Evolutionary conservation across 441 rosid species (phyloP), one percentile per base, ranked within the genome.

Genomic region (Adansonia rubrostipa): DNA sequence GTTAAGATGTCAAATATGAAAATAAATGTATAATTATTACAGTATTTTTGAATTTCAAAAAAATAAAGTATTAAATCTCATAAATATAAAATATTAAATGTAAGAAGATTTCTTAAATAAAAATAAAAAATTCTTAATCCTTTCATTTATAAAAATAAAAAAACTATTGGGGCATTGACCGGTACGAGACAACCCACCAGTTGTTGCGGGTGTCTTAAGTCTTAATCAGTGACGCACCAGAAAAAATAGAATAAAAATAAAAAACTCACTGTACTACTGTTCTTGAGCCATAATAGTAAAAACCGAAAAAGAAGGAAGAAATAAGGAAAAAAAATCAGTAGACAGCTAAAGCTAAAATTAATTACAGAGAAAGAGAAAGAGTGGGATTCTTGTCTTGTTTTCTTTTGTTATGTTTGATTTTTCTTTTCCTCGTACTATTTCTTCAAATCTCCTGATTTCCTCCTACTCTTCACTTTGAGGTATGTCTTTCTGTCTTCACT

Each of bases 111-210:
- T 28, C 36, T 28, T 28, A 28, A 28, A 28, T 28, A 28, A 28
- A 28, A 28, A 28, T 28, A 28, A 28, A 28, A 28, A 28, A 28
- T 28, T 28, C 36, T 28, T 28, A 28, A 28, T 28, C 36, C 36
- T 28, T 28, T 28, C 28, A 24, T 24, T 24, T 1, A 36, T 36
- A 36, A 36, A 36, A 36, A 36, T 36, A 36, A 1, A 36, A 62
- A 36, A 2, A 36, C 3, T 24, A 24, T 24, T 3, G 44, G 44
- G 81, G 74, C 5, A 53, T 67, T 71, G 22, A 74, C 66, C 70
- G 80, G 88, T 28, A 82, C 77, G 84, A 69, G 92, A 87, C 89
- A 85, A 80, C 89, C 87, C 91, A 92, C 85, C 91, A 84, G 88
- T 78, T 83, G 92, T 85, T 88, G 87, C 90, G 84, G 87, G 80